These are phyloP conservation scores for Barbarea vulgaris DNA, from an alignment of 345 rosid genomes.

Conservation along the genomic window DNA sequence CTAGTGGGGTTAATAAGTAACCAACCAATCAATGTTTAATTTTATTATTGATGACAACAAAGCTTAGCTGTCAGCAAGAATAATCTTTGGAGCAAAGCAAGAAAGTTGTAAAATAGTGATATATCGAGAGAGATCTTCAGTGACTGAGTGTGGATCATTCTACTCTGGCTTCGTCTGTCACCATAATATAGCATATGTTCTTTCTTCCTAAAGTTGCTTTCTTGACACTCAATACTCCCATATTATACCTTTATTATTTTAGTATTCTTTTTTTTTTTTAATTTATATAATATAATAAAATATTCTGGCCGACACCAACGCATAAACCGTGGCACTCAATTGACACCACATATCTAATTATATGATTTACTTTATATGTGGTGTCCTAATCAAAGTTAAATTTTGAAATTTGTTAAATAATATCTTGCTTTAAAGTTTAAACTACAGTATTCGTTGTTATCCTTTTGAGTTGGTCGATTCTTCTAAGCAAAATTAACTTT, in stretches of 20 bases:
- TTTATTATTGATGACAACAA: constrained; percentile 11
- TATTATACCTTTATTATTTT: constrained; percentile 8
- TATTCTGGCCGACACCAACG: constrained; percentile 36
- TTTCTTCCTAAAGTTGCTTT: constrained; percentile 37
- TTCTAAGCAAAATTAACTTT: constrained; percentile 22
- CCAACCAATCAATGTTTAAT: background rate
- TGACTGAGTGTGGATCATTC: constrained; percentile 11
- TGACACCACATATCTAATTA: constrained; percentile 20
- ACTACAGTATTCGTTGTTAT: constrained; percentile 28
- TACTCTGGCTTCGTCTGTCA: constrained; percentile 35
- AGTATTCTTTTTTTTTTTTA: background rate
- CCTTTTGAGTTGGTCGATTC: constrained; percentile 14
- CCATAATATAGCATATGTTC: constrained; percentile 37
- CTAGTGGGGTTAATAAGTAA: background rate
- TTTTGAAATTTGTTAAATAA: background rate
- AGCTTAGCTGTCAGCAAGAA: constrained; percentile 29
- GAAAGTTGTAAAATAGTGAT: constrained; percentile 23
- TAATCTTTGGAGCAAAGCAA: constrained; percentile 33
- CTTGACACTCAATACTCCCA: constrained; percentile 12
- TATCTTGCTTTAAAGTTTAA: constrained; percentile 1
- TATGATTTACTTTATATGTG: constrained; percentile 19
- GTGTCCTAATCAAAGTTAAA: constrained; percentile 30
- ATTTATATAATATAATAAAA: background rate
- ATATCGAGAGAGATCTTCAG: background rate
- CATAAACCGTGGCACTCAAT: constrained; percentile 38